Conservation (phyloP, 441 rosid genomes). For the Eutrema salsugineum region DNA sequence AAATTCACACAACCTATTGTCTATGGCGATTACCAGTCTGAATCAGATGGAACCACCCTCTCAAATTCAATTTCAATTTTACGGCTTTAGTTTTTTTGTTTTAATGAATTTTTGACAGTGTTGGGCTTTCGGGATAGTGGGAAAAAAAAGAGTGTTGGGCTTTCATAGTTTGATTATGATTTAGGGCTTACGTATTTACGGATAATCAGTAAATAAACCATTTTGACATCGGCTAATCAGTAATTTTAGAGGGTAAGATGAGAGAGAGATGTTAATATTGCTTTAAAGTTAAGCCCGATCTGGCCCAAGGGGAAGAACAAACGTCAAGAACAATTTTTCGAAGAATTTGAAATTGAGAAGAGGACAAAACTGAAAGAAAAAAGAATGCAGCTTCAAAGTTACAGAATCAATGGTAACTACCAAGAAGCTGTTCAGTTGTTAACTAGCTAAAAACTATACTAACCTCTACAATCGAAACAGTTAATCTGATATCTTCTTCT, state of each 20-base stretch:
- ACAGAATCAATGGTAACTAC: conserved; percentile 8
- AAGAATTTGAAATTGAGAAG: background rate
- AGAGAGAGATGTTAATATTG: background rate
- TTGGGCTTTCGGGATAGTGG: too few species aligned
- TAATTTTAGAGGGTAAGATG: background rate
- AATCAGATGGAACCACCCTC: background rate
- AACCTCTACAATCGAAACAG: background rate
- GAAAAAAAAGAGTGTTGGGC: too few species aligned
- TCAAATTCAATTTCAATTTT: background rate
- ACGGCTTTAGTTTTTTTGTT: background rate
- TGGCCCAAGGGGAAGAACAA: background rate
- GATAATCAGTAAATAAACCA: background rate
- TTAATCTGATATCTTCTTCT: background rate
- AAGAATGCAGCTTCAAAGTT: background rate
- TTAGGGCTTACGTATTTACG: background rate
- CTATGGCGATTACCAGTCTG: background rate
- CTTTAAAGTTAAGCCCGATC: background rate
- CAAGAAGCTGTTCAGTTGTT: conserved; percentile 16
- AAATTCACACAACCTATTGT: background rate
- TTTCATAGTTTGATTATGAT: background rate
- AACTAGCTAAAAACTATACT: conserved; percentile 18
- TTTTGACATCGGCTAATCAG: background rate
- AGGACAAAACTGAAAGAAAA: background rate
- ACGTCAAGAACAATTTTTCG: background rate
- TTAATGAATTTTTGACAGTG: too few species aligned